phyloP scores from a whole-genome alignment of 2,329 filamentous ascomycete genomes.

The Colletotrichum echinochloae region DNA sequence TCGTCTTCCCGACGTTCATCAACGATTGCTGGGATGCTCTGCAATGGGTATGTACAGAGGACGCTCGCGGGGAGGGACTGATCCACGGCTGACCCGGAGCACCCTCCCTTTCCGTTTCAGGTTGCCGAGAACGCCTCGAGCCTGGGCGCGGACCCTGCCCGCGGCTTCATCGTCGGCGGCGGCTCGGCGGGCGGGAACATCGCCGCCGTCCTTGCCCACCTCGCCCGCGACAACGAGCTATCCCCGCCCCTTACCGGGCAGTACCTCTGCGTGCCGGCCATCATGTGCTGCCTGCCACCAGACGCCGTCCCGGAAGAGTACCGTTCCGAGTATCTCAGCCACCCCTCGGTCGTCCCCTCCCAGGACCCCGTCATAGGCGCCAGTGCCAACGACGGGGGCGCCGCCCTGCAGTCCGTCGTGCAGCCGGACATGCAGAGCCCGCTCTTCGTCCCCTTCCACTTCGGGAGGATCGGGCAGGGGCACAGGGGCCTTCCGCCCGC shows the following conservation, averaged over 20 bases:
- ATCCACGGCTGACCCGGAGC: not conserved
- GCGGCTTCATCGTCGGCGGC: constrained; percentile 63
- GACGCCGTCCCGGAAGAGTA: constrained; percentile 27
- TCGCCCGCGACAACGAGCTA: constrained; percentile 52
- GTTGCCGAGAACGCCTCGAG: constrained; percentile 36
- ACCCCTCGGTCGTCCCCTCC: constrained; percentile 1
- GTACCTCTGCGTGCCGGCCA: constrained; percentile 29
- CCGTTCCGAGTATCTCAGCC: constrained; percentile 32
- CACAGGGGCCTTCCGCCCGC: constrained; percentile 27
- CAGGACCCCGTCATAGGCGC: constrained; percentile 14
- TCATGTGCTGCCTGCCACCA: constrained; percentile 22
- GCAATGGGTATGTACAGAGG: constrained; percentile 43
- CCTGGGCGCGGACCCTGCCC: constrained; percentile 55
- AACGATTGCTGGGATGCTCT: constrained; percentile 58
- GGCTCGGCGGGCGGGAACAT: constrained; percentile 64
- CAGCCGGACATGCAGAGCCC: constrained; percentile 34
- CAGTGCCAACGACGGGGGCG: not conserved
- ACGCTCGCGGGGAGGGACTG: no score
- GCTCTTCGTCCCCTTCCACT: constrained; percentile 33
- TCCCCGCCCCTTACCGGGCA: constrained; percentile 56
- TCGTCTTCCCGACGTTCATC: constrained; percentile 59
- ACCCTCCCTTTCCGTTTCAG: not conserved
- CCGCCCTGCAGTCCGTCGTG: not conserved
- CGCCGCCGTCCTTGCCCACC: constrained; percentile 57
- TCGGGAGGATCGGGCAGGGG: constrained; percentile 5